Conservation (phyloP, 2,329 filamentous ascomycete genomes). For the Byssoonygena ceratinophila region DNA sequence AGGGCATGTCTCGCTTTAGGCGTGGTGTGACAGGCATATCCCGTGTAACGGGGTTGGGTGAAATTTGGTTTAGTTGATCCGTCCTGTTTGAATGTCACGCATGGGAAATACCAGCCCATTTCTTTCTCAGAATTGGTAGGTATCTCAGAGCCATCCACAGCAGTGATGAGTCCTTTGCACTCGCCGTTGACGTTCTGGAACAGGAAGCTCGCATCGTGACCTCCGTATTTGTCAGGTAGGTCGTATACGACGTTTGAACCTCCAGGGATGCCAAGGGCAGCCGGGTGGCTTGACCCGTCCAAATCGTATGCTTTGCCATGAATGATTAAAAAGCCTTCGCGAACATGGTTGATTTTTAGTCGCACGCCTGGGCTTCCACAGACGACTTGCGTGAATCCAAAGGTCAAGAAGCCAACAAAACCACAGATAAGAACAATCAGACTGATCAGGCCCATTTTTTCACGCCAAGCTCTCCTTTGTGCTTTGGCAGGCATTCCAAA, state of each 20-base stretch:
- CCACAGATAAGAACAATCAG: constrained; percentile 81
- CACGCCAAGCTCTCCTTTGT: constrained; percentile 86
- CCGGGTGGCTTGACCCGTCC: constrained; percentile 63
- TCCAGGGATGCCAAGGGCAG: constrained; percentile 63
- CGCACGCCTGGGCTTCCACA: constrained; percentile 63
- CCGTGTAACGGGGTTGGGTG: constrained; percentile 64
- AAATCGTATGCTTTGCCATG: constrained; percentile 86
- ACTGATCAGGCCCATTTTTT: constrained; percentile 95
- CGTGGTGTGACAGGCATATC: constrained; percentile 83
- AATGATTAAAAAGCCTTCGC: constrained; percentile 82
- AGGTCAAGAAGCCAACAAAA: constrained; percentile 88
- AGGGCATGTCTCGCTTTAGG: constrained; percentile 58
- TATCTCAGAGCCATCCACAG: constrained; percentile 60
- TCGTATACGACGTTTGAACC: constrained; percentile 78
- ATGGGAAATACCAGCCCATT: constrained; percentile 95
- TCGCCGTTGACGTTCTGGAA: constrained; percentile 98
- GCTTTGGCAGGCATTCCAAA: constrained; percentile 77
- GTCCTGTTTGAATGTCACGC: constrained; percentile 83
- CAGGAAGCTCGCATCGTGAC: constrained; percentile 89
- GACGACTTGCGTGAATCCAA: constrained; percentile 85
- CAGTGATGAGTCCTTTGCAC: constrained; percentile 82
- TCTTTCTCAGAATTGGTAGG: constrained; percentile 63
- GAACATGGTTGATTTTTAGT: constrained; percentile 72
- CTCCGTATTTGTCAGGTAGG: constrained; percentile 66
- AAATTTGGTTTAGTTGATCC: constrained; percentile 68